Conservation (phyloP, 2,329 filamentous ascomycete genomes). For the Aspergillus fructus region DNA sequence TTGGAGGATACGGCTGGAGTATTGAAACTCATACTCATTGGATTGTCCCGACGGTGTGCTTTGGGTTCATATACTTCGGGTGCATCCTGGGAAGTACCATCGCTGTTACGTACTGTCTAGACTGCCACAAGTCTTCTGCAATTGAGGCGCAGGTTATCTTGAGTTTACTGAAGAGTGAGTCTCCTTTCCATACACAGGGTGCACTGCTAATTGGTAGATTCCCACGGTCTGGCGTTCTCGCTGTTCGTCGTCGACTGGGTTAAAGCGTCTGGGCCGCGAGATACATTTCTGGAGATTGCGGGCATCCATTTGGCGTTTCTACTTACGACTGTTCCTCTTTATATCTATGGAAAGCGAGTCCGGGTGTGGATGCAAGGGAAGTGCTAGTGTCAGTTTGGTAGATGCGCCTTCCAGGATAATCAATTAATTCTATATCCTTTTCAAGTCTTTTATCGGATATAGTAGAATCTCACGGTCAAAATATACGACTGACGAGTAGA, state of each 20-base stretch:
- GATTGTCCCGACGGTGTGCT: constrained; percentile 2
- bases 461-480: too few relatives aligned
- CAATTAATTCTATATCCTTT: too few relatives aligned
- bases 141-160: constrained; percentile 5
- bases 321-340: not conserved
- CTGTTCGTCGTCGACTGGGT: constrained; percentile 9
- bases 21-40: not conserved
- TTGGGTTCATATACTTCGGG: constrained; percentile 2
- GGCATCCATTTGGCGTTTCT: not conserved
- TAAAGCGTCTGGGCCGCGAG: not conserved
- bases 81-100: not conserved
- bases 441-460: too few relatives aligned
- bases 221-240: constrained; percentile 6
- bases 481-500: too few relatives aligned
- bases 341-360: not conserved
- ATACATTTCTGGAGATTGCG: not conserved
- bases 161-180: constrained; percentile 6
- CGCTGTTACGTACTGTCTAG: constrained; percentile 2
- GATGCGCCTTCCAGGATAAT: too few relatives aligned
- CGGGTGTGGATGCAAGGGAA: not conserved
- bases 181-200: too few relatives aligned
- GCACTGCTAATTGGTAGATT: not conserved
- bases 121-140: not conserved
- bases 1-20: constrained; percentile 2
- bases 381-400: too few relatives aligned